phyloP scores from a whole-genome alignment of 768 basidiomycete species.

The Leucocoprinus sp. region DNA sequence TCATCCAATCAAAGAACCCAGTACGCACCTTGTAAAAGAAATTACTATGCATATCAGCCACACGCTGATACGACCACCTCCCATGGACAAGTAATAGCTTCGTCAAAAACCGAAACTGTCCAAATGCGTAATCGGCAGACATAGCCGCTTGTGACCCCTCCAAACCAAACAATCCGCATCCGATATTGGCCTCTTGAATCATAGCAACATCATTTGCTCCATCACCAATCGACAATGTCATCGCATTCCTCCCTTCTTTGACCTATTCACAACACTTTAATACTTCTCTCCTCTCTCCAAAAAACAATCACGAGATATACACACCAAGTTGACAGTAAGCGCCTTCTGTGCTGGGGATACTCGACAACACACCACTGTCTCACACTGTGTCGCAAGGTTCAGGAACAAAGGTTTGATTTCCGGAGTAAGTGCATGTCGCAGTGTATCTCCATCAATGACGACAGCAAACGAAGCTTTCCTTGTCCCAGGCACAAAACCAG shows the following conservation, averaged over 20 bases:
- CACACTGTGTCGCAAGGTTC: constrained; percentile 90
- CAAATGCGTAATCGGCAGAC: constrained; percentile 98
- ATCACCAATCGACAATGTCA: constrained; percentile 96
- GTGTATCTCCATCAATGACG: constrained; percentile 93
- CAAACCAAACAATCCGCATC: constrained; percentile 86
- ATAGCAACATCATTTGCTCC: constrained; percentile 98
- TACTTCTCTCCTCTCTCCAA: neutral
- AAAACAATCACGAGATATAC: constrained; percentile 17
- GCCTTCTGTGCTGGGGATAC: constrained; percentile 98
- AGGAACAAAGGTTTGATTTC: constrained; percentile 82
- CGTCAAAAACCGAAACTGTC: constrained; percentile 91
- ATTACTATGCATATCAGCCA: constrained; percentile 95
- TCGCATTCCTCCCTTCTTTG: constrained; percentile 90
- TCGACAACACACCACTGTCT: constrained; percentile 96
- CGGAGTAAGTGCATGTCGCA: constrained; percentile 70
- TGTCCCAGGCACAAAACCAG: constrained; percentile 54
- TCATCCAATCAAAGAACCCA: no score
- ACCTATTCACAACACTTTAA: constrained; percentile 41
- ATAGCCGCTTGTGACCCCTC: constrained; percentile 98
- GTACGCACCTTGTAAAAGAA: constrained; percentile 91
- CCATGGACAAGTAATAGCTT: constrained; percentile 91
- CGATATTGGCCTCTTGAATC: constrained; percentile 99
- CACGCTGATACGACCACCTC: constrained; percentile 92
- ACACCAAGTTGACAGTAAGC: constrained; percentile 85
- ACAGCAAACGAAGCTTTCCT: constrained; percentile 78